Base-by-base conservation (phyloP, 1,284 basidiomycete genomes). In the Termitomyces sp. region DNA sequence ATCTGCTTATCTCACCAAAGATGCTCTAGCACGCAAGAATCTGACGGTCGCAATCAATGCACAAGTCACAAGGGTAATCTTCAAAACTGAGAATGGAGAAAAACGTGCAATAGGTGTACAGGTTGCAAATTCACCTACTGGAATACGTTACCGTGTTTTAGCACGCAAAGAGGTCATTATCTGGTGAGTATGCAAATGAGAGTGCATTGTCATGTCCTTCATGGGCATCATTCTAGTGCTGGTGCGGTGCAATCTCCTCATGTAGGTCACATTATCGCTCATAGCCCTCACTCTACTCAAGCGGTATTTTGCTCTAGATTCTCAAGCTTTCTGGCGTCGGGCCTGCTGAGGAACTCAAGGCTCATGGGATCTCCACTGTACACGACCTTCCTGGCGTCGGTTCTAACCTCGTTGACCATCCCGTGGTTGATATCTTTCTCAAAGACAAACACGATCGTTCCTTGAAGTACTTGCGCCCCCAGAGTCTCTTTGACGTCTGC, bases 241-340 rank as follows among this genome's bases (percentile, higher is more conserved):
- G 85, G 86, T 0, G 77, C 83, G 0, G 67, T 87, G 8, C 82
- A 85, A 54, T 78, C 82, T 10, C 86, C 86, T 10, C 80, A 81
- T 44, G 78, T 75, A 58, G 36, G 68, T 54, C 10, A 31, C 58
- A 55, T 28, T 43, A 6, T 33, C 61, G 47, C 13, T 46, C 56
- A 4, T 49, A 13, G 3, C 60, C 51, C 33, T 3, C 55, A 26
- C 45, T 56, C 3, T 56, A 52, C 19, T 57, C 13, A 30, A 17
- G 5, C 66, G 19, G 17, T 33, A 4, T n/a, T 17, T 10, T 47
- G 17, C n/a, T 15, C 24, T 67, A 88, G 72, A 77, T 90, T 40
- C 75, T 91, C 17, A 81, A 87, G 77, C 73, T 88, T 30, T 86
- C 84, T 15, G 88, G 88, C 4, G 67, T 89, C 21, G 87, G 87